These are phyloP conservation scores for Saprolegnia diclina DNA, from an alignment of 352 stramenopile genomes.

Conservation along the genomic window DNA sequence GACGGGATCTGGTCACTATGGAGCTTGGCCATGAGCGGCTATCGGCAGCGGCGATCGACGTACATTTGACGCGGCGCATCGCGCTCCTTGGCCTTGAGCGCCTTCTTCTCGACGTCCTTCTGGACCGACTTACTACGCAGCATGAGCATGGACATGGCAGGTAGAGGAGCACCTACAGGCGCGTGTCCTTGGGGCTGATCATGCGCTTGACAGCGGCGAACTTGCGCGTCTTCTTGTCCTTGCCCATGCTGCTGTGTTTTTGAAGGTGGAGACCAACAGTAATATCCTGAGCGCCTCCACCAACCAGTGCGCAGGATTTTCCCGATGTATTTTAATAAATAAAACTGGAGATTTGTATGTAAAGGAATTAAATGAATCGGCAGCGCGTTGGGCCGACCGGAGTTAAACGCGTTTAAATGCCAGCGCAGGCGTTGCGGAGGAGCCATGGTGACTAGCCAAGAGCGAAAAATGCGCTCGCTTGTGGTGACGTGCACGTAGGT, in stretches of 20 bases:
- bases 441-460: no score
- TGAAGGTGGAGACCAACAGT: not conserved
- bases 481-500: no score
- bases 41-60: conserved; percentile 14
- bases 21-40: not conserved
- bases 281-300: conserved; percentile 4
- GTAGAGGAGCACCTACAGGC: conserved; percentile 74
- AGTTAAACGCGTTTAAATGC: no score
- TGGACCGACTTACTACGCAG: conserved; percentile 65
- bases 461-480: no score
- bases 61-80: conserved; percentile 92
- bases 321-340: not conserved
- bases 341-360: not conserved
- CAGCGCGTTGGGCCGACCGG: no score
- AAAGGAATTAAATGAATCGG: not conserved
- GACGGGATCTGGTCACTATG: conserved; percentile 92
- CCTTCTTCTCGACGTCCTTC: conserved; percentile 60
- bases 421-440: no score
- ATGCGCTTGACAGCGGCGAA: conserved; percentile 98
- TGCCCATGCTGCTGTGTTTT: conserved; percentile 49
- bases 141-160: not conserved
- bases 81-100: conserved; percentile 87
- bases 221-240: conserved; percentile 98
- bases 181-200: conserved; percentile 96
- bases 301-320: conserved; percentile 17